phyloP scores from a whole-genome alignment of 257 asterid species.

The Jacaranda copaia region DNA sequence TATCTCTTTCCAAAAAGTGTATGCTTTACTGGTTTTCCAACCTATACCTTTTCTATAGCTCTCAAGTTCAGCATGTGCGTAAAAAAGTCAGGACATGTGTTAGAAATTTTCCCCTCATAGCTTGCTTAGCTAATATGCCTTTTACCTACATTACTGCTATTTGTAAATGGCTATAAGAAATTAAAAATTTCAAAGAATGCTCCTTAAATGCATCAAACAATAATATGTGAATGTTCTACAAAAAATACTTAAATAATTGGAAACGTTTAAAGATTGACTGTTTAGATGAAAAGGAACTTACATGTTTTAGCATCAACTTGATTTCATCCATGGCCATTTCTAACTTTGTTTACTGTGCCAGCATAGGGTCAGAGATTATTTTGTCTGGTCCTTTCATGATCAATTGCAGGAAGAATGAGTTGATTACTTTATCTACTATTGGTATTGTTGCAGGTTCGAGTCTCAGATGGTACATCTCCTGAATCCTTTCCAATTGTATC shows the following conservation, averaged over 20 bases:
- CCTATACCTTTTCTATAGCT: too few species aligned
- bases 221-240: too few species aligned
- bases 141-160: too few species aligned
- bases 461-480: slow-evolving; percentile 64
- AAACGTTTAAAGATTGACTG: slow-evolving; percentile 20
- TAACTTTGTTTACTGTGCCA: background rate
- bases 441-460: slow-evolving; percentile 65
- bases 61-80: background rate
- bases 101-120: too few species aligned
- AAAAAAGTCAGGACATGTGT: background rate
- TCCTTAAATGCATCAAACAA: too few species aligned
- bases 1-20: slow-evolving; percentile 8
- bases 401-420: slow-evolving; percentile 12
- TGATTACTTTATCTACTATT: slow-evolving; percentile 30
- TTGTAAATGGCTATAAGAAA: too few species aligned
- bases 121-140: too few species aligned
- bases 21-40: background rate
- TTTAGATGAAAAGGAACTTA: slow-evolving; percentile 14
- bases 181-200: too few species aligned
- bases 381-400: slow-evolving; percentile 23
- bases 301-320: slow-evolving; percentile 26
- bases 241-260: background rate
- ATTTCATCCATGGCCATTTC: slow-evolving; percentile 20
- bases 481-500: slow-evolving; percentile 67
- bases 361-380: background rate